Percentiles rank a stretch among this genome's conserved stretches.
Conservation (phyloP, 352 stramenopile genomes). For the Plasmopara muralis region DNA sequence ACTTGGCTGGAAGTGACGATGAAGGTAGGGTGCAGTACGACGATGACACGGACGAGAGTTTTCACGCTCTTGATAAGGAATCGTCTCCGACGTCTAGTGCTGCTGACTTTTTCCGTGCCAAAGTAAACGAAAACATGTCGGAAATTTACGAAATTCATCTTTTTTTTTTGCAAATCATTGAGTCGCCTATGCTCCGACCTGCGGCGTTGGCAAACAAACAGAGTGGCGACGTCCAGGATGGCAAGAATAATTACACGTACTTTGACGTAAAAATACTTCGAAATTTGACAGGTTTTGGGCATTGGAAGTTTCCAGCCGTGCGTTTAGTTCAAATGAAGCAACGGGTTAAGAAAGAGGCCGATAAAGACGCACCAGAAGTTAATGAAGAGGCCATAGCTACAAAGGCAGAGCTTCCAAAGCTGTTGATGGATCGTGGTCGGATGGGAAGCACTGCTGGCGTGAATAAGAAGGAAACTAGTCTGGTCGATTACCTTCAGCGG, state of each 20-base stretch:
- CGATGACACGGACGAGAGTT: constrained; percentile 10
- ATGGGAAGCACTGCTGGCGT: constrained; percentile 19
- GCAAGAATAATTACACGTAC: constrained; percentile 69
- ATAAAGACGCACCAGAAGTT: constrained; percentile 28
- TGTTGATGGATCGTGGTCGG: constrained; percentile 8
- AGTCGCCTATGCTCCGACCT: constrained; percentile 63
- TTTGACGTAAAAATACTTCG: constrained; percentile 79
- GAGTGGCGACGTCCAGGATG: constrained; percentile 31
- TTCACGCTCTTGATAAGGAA: constrained; percentile 19
- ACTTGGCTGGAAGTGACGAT: constrained; percentile 19
- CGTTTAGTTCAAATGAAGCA: constrained; percentile 43
- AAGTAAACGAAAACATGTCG: constrained; percentile 34
- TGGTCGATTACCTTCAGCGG: constrained; percentile 57
- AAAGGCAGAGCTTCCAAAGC: constrained; percentile 22
- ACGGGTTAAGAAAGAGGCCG: constrained; percentile 14
- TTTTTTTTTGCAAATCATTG: constrained; percentile 66
- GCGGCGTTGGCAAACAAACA: constrained; percentile 35
- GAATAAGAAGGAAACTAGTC: constrained; percentile 36
- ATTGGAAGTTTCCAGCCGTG: constrained; percentile 65
- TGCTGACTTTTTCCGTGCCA: constrained; percentile 57
- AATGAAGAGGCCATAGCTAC: constrained; percentile 19
- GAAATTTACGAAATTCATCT: constrained; percentile 46
- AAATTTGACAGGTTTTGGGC: constrained; percentile 66
- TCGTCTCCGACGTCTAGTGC: constrained; percentile 30
- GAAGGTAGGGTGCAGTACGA: constrained; percentile 12